Base-by-base conservation (phyloP, 148 eudicot species). In the Oxyria digyna region DNA sequence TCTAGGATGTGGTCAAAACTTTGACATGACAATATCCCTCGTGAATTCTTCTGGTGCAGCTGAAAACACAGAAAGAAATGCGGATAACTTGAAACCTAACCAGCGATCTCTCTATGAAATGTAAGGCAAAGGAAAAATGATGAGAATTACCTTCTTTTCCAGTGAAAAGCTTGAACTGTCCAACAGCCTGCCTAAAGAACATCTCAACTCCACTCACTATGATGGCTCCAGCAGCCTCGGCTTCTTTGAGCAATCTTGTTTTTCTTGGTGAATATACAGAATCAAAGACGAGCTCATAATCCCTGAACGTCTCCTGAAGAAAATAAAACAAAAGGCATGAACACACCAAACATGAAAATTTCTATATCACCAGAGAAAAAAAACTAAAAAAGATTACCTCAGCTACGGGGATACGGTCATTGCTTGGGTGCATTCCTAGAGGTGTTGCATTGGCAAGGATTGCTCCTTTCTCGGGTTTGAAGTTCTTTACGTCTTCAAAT, bases 371-470 rank as follows among this genome's bases (percentile, higher is more conserved):
- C 38, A 35, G 6, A 35, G 38, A 35, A 35, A 35, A 10, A 38
- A 67, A 62, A n/a, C 40, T 37, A 23, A 62, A 41, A 40, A 42
- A 50, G 68, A 8, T 21, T 31, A 83, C 86, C 83, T 80, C 37
- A 17, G 83, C 75, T 24, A 83, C 83, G 21, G 86, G 86, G 37
- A 80, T 83, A 69, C 81, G 72, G 20, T 83, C 79, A 15, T 62
- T 74, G 54, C 72, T 77, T n/a, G 86, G 86, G 74, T 83, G 79
- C 86, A 83, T 83, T 68, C 86, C 86, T 57, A 83, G n/a, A 29
- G 86, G 83, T 50, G 86, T 80, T 71, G 86, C 86, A 75, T 83
- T 83, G 69, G 81, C 83, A 73, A 83, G 86, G 71, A 83, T 78
- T 32, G 83, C 78, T 24, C 76, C 86, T 68, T 78, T 80, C 72